Base-by-base conservation (phyloP, 257 asterid species). In the Scutellaria barbata region DNA sequence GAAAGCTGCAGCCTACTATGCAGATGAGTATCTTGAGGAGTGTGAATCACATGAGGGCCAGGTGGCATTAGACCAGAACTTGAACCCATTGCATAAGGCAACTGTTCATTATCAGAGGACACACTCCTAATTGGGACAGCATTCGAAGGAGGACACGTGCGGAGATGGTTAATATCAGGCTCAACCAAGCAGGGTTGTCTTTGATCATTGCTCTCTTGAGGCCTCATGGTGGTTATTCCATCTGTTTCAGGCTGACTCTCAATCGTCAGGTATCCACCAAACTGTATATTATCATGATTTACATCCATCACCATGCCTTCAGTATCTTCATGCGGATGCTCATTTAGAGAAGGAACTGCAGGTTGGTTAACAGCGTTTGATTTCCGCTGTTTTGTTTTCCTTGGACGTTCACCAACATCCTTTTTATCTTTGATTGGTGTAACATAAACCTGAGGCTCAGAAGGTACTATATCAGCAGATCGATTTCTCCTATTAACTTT, bases 401-500 rank as follows among this genome's bases (percentile, higher is more conserved):
- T 69, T 8, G 85, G 77, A 10, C 52, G 85, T 57, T 71, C 82
- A 16, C 69, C 73, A 10, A 18, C 77, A 41, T 54, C 66, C 25
- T 72, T 86, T 53, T 82, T 77, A 43, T 70, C 86, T 52, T 63
- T 80, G 52, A 73, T 63, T 45, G 75, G 57, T 53, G 72, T n/a
- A 57, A 37, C 72, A 62, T 14, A 22, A 63, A 13, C 47, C 17
- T 50, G 69, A 66, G 74, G 43, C 48, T 61, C 74, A 66, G 45
- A 18, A 41, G 73, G 70, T 25, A 48, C 56, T 20, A 63, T 52
- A 59, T 64, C 84, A 50, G 52, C 17, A 13, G 76, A 64, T 59
- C 76, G 85, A 65, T 74, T 85, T 73, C 73, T 84, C 79, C 81
- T 55, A 64, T 68, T 82, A 75, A 77, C 85, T 75, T 64, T 84